These are phyloP conservation scores for Trichosporon asahii DNA, from an alignment of 1,284 basidiomycete species.

Conservation along the genomic window DNA sequence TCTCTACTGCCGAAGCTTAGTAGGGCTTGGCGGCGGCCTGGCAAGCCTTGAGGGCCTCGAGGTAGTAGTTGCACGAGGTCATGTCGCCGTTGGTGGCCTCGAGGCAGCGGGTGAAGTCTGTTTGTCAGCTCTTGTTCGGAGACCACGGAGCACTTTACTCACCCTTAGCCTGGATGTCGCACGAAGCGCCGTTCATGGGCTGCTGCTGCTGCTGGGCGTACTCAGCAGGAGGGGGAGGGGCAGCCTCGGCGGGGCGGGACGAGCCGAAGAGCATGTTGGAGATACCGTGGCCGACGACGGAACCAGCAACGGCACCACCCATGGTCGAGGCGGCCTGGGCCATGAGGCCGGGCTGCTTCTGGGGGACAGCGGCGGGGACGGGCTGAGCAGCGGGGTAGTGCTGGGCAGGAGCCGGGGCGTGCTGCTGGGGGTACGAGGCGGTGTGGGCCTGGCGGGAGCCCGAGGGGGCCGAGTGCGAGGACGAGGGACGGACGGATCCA, in stretches of 20 bases:
- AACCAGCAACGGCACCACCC: slow-evolving; percentile 56
- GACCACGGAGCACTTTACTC: slow-evolving; percentile 17
- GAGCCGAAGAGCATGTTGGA: slow-evolving; percentile 59
- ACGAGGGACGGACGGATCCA: slow-evolving; percentile 45
- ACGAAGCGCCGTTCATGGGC: slow-evolving; percentile 45
- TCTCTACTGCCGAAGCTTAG: slow-evolving; percentile 29
- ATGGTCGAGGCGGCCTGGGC: slow-evolving; percentile 57
- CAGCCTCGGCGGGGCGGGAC: slow-evolving; percentile 36
- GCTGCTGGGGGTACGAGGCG: slow-evolving; percentile 36
- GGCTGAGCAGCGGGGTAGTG: slow-evolving; percentile 29
- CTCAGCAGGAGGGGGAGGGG: slow-evolving; percentile 47
- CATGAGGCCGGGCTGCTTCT: slow-evolving; percentile 43
- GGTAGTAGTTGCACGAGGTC: slow-evolving; percentile 58
- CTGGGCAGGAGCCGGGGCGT: slow-evolving; percentile 11
- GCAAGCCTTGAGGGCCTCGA: slow-evolving; percentile 55
- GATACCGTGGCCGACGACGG: slow-evolving; percentile 58
- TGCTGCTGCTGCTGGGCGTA: slow-evolving; percentile 40
- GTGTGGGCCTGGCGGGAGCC: slow-evolving; percentile 36
- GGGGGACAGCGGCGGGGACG: slow-evolving; percentile 22
- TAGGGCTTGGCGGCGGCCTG: slow-evolving; percentile 53
- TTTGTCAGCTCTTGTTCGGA: background rate
- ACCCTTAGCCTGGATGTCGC: slow-evolving; percentile 58
- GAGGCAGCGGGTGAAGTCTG: slow-evolving; percentile 56
- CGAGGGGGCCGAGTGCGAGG: slow-evolving; percentile 31
- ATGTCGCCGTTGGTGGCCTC: slow-evolving; percentile 57